These are phyloP conservation scores for Nidularia pulvinata DNA, from an alignment of 768 basidiomycete species.

Conservation along the genomic window DNA sequence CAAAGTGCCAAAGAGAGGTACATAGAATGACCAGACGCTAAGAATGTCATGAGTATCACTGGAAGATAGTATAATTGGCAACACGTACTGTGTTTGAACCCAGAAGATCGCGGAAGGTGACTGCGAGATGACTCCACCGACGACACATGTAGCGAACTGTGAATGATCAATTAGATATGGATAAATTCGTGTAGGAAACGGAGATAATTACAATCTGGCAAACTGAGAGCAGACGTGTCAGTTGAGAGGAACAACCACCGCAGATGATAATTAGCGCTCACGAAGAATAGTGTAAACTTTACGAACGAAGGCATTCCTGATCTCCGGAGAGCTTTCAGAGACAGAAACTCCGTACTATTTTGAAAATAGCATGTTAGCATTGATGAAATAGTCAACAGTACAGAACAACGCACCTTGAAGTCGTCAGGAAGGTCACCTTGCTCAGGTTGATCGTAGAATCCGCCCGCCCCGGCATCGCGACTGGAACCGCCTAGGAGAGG, in stretches of 20 bases:
- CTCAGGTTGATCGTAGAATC: conserved; percentile 74
- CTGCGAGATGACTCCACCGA: conserved; percentile 71
- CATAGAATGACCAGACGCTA: conserved; percentile 80
- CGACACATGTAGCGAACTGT: conserved; percentile 73
- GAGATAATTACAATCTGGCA: no score
- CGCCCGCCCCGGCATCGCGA: conserved; percentile 37
- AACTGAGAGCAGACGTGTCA: conserved; percentile 40
- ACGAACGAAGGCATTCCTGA: conserved; percentile 84
- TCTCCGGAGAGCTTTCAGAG: conserved; percentile 72
- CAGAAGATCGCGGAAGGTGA: conserved; percentile 62
- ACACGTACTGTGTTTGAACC: conserved; percentile 68
- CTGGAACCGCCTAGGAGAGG: conserved; percentile 60
- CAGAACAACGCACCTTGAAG: conserved; percentile 68
- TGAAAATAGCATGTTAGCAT: neutral
- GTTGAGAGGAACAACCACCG: conserved; percentile 38
- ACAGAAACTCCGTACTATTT: conserved; percentile 79
- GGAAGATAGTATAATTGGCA: neutral
- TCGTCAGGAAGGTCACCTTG: conserved; percentile 86
- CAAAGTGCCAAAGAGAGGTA: conserved; percentile 78
- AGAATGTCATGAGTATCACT: neutral
- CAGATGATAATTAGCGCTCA: conserved; percentile 37
- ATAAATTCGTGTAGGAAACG: no score
- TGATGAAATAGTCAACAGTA: neutral
- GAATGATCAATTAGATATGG: neutral
- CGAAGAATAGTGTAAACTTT: conserved; percentile 92